These are phyloP conservation scores for Suillus placidus DNA, from an alignment of 768 basidiomycete species.

Conservation along the genomic window DNA sequence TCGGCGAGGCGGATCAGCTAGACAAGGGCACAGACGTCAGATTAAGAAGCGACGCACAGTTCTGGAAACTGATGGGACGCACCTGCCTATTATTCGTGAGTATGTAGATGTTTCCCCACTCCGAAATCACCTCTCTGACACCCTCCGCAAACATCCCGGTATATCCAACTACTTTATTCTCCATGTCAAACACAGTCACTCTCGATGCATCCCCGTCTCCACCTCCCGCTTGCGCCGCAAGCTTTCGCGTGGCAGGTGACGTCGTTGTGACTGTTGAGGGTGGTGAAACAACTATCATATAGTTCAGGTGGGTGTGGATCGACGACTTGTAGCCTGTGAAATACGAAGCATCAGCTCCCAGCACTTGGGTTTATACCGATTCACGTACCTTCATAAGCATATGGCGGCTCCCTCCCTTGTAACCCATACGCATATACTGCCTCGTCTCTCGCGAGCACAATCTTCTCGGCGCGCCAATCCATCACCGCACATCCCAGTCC, in stretches of 20 bases:
- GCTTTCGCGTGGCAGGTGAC: constrained; percentile 54
- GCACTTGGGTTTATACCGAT: neutral
- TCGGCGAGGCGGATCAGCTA: constrained; percentile 73
- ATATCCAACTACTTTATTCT: constrained; percentile 89
- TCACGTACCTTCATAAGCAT: constrained; percentile 84
- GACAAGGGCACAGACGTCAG: neutral
- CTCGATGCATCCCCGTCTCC: constrained; percentile 64
- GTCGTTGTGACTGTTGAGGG: constrained; percentile 67
- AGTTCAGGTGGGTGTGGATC: constrained; percentile 75
- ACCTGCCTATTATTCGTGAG: constrained; percentile 80
- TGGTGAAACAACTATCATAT: constrained; percentile 88
- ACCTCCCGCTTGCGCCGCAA: constrained; percentile 22
- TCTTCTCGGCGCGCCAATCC: constrained; percentile 70
- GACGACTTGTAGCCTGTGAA: constrained; percentile 56
- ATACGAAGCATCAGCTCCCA: constrained; percentile 1
- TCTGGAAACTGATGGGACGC: constrained; percentile 23
- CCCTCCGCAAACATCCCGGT: constrained; percentile 81
- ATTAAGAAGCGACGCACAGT: neutral
- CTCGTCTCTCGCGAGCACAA: constrained; percentile 88
- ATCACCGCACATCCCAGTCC: constrained; percentile 84
- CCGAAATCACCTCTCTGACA: constrained; percentile 79
- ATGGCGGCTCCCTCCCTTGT: constrained; percentile 82
- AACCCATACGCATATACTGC: constrained; percentile 85
- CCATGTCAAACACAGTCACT: constrained; percentile 87
- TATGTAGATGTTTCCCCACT: constrained; percentile 81